Percentiles rank a stretch among this genome's conserved stretches.
These are phyloP conservation scores for Fraxinus xanthoxyloides DNA, from an alignment of 305 asterid species.

Conservation along the genomic window DNA sequence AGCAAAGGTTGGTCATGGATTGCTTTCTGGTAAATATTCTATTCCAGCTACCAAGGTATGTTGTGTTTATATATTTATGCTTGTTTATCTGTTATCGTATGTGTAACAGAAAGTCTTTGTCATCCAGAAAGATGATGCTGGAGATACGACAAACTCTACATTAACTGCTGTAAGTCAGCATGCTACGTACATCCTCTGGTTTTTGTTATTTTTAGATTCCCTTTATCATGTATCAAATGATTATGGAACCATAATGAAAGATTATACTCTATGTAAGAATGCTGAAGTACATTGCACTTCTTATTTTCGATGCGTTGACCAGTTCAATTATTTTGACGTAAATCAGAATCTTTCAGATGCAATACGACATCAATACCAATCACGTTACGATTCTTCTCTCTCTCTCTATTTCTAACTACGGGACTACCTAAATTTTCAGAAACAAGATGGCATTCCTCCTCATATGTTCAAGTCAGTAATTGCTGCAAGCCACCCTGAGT, in stretches of 20 bases:
- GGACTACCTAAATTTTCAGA: constrained; percentile 48
- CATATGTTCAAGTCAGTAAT: constrained; percentile 96
- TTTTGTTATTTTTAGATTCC: constrained; percentile 8
- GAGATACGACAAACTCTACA: constrained; percentile 38
- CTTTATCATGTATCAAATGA: not conserved
- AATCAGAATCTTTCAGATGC: constrained; percentile 11
- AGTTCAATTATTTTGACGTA: constrained; percentile 9
- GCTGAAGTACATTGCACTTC: not conserved
- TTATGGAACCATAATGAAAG: not conserved
- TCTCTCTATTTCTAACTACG: constrained; percentile 17
- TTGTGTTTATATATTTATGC: constrained; percentile 10
- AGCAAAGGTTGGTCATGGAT: constrained; percentile 87
- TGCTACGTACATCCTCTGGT: not conserved
- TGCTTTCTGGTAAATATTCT: constrained; percentile 95
- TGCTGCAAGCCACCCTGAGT: constrained; percentile 98
- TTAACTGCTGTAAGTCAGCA: constrained; percentile 42
- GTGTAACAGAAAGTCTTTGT: constrained; percentile 18
- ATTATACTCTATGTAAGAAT: not conserved
- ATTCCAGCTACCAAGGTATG: constrained; percentile 66
- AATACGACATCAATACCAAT: constrained; percentile 1
- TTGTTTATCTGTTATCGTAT: constrained; percentile 9
- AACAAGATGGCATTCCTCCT: constrained; percentile 93
- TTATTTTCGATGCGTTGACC: not conserved
- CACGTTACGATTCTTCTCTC: constrained; percentile 16
- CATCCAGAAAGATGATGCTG: constrained; percentile 45